A percentile compares a stretch with the other conserved stretches of the same genome.
Evolutionary conservation across 805 yeast species (phyloP).

Genomic region (Teunomyces atbi): DNA sequence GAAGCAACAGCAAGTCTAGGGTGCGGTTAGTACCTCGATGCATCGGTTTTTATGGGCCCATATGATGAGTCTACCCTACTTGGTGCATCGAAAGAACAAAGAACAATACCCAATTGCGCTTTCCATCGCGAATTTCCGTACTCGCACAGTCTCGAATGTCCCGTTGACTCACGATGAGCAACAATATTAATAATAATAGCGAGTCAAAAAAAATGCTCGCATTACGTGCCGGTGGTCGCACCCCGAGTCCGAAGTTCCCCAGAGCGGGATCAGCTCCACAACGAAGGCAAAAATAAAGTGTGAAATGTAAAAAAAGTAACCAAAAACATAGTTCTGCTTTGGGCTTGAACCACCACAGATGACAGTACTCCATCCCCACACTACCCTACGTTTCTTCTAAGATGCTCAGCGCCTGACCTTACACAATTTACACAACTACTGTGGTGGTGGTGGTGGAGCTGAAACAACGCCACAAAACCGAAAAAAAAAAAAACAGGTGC

Average conservation of each 20-base stretch:
- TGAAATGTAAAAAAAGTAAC: not conserved
- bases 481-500: not conserved
- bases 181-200: not conserved
- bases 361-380: not conserved
- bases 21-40: not conserved
- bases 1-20: not conserved
- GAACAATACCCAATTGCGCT: not conserved
- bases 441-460: constrained; percentile 3
- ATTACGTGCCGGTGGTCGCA: not conserved
- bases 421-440: not conserved
- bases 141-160: not conserved
- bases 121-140: not conserved
- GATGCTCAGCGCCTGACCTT: too few relatives aligned
- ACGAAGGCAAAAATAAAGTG: not conserved
- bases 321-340: not conserved
- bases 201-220: not conserved
- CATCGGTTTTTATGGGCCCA: too few relatives aligned
- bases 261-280: not conserved
- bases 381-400: too few relatives aligned
- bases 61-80: too few relatives aligned
- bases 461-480: constrained; percentile 2
- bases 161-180: not conserved
- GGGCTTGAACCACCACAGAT: not conserved
- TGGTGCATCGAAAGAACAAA: not conserved
- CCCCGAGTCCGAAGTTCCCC: not conserved